Evolutionary conservation across 78 protist species (phyloP).

Genomic region (Protostelium mycophagum): DNA sequence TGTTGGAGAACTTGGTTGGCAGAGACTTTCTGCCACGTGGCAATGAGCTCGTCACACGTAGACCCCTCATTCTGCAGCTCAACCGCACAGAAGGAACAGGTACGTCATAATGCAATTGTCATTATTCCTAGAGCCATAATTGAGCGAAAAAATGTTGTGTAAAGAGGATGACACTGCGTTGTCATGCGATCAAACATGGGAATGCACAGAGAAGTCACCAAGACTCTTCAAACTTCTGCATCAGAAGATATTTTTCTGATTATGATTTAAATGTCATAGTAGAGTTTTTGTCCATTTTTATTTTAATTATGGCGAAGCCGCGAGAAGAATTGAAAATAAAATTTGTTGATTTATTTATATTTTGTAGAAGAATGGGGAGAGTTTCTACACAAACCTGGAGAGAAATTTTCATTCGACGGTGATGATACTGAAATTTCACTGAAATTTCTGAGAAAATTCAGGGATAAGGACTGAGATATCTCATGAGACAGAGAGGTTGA

Average conservation of each 20-base stretch:
- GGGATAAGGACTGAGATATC: conserved; percentile 63
- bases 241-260: too few relatives aligned
- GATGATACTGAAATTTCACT: neutral
- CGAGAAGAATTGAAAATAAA: neutral
- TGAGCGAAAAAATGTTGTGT: too few relatives aligned
- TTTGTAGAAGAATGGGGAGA: conserved; percentile 74
- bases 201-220: neutral
- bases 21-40: conserved; percentile 87
- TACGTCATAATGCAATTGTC: too few relatives aligned
- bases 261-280: too few relatives aligned
- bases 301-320: neutral
- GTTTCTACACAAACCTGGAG: conserved; percentile 76
- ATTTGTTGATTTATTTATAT: neutral
- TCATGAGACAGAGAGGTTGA: conserved; percentile 69
- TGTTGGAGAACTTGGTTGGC: conserved; percentile 91
- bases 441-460: neutral
- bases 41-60: conserved; percentile 76
- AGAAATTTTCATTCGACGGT: conserved; percentile 57
- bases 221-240: too few relatives aligned
- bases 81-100: conserved; percentile 8
- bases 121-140: too few relatives aligned
- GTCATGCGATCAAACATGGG: neutral
- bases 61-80: conserved; percentile 85
- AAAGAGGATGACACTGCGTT: neutral
- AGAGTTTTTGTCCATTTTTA: neutral